These are phyloP conservation scores for Panellus pusillus DNA, from an alignment of 768 basidiomycete species.

Conservation along the genomic window DNA sequence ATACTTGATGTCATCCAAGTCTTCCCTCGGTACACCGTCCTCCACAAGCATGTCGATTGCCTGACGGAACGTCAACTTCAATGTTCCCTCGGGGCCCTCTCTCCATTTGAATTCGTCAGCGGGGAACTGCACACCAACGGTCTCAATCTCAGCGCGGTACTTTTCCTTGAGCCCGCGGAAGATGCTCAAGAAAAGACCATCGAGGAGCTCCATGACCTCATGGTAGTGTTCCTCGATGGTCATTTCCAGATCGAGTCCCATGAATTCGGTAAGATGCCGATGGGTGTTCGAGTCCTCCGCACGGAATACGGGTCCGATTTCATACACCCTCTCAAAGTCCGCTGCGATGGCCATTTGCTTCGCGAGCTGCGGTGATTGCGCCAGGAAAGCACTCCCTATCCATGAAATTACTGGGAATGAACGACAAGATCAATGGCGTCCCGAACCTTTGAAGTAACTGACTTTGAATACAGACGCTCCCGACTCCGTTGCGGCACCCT, in stretches of 20 bases:
- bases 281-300: slow-evolving; percentile 98
- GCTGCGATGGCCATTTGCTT: slow-evolving; percentile 99
- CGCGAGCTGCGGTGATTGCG: slow-evolving; percentile 95
- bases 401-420: background rate
- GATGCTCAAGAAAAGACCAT: slow-evolving; percentile 81
- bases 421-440: background rate
- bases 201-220: slow-evolving; percentile 92
- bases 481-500: slow-evolving; percentile 95
- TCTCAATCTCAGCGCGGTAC: slow-evolving; percentile 80
- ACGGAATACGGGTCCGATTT: slow-evolving; percentile 95
- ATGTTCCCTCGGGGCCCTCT: slow-evolving; percentile 85
- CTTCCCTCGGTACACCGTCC: slow-evolving; percentile 78
- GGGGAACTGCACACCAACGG: slow-evolving; percentile 84
- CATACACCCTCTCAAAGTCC: slow-evolving; percentile 97
- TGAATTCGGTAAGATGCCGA: slow-evolving; percentile 97
- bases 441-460: slow-evolving; percentile 89
- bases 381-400: slow-evolving; percentile 87
- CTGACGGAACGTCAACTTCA: slow-evolving; percentile 82
- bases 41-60: slow-evolving; percentile 85
- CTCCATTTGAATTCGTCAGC: slow-evolving; percentile 96
- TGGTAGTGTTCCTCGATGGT: slow-evolving; percentile 98
- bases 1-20: slow-evolving; percentile 88
- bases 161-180: slow-evolving; percentile 80
- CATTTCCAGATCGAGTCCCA: slow-evolving; percentile 99
- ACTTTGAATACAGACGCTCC: slow-evolving; percentile 99